Conservation (phyloP, 306 rosid genomes). For the Quercus ilex region DNA sequence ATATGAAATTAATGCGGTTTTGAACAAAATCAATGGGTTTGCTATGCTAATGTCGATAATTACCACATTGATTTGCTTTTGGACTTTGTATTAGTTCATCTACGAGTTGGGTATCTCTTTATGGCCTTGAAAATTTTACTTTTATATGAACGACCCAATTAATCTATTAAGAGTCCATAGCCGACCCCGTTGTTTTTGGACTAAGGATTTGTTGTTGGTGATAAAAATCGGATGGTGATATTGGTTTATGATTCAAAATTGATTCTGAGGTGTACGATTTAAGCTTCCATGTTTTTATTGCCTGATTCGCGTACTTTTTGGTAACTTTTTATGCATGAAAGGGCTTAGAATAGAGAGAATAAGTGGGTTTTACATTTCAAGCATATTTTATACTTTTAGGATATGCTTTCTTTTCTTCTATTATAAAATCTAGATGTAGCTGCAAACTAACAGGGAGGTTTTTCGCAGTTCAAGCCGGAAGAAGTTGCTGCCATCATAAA, state of each 20-base stretch:
- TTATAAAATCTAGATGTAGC: not conserved
- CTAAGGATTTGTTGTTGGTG: too few species aligned
- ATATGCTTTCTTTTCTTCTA: not conserved
- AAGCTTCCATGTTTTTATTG: not conserved
- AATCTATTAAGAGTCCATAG: too few species aligned
- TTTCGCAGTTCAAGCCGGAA: conserved; percentile 39
- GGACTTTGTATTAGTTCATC: too few species aligned
- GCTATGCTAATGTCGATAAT: not conserved
- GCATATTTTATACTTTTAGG: not conserved
- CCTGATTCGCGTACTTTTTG: not conserved
- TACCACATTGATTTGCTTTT: too few species aligned
- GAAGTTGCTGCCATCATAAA: conserved; percentile 43
- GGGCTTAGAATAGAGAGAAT: not conserved
- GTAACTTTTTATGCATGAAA: not conserved
- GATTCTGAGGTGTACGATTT: not conserved
- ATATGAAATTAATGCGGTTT: not conserved
- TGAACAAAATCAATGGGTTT: not conserved
- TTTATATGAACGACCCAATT: too few species aligned
- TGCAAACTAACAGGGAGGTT: not conserved
- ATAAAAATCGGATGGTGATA: not conserved
- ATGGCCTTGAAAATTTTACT: too few species aligned
- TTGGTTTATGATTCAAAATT: not conserved
- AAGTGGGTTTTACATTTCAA: not conserved
- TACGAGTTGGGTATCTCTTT: too few species aligned
- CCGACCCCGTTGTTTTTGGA: too few species aligned